Evolutionary conservation across 2,329 filamentous ascomycete species (phyloP).

Genomic region (Salinomyces thailandicus): DNA sequence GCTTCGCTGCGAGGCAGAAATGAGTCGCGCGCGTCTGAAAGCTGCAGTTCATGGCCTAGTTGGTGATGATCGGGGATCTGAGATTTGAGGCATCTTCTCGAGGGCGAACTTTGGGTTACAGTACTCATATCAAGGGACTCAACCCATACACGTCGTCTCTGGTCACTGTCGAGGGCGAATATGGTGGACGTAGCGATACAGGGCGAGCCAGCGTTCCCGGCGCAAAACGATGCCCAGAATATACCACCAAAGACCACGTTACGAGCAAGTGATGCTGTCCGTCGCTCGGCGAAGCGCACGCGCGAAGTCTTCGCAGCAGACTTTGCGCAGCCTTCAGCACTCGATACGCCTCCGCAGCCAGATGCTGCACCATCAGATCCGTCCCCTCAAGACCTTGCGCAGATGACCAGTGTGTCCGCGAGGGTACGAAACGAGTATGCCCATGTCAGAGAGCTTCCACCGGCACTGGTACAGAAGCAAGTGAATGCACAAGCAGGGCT

Average conservation of each 20-base stretch:
- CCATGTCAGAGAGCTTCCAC: slow-evolving; percentile 64
- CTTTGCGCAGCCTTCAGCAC: slow-evolving; percentile 34
- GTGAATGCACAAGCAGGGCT: slow-evolving; percentile 48
- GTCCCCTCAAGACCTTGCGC: slow-evolving; percentile 34
- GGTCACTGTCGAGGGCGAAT: too few species aligned
- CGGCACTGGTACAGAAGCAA: slow-evolving; percentile 68
- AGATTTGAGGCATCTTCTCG: too few species aligned
- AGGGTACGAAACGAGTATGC: slow-evolving; percentile 67
- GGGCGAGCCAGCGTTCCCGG: slow-evolving; percentile 1
- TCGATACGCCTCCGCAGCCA: slow-evolving; percentile 32
- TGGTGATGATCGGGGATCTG: too few species aligned
- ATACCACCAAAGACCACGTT: slow-evolving; percentile 14
- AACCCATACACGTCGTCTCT: too few species aligned
- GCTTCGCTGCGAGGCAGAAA: too few species aligned
- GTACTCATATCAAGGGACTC: too few species aligned
- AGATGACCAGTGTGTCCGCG: slow-evolving; percentile 40
- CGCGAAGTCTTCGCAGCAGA: slow-evolving; percentile 45
- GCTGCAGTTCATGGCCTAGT: too few species aligned
- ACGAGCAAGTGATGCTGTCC: slow-evolving; percentile 24
- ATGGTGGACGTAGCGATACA: slow-evolving; percentile 12
- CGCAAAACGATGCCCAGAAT: slow-evolving; percentile 2
- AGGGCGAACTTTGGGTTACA: too few species aligned
- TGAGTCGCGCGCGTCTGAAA: too few species aligned
- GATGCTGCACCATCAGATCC: slow-evolving; percentile 36
- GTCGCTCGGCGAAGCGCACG: slow-evolving; percentile 43